These are phyloP conservation scores for Aureobasidium namibiae DNA, from an alignment of 2,329 filamentous ascomycete species.

Conservation along the genomic window DNA sequence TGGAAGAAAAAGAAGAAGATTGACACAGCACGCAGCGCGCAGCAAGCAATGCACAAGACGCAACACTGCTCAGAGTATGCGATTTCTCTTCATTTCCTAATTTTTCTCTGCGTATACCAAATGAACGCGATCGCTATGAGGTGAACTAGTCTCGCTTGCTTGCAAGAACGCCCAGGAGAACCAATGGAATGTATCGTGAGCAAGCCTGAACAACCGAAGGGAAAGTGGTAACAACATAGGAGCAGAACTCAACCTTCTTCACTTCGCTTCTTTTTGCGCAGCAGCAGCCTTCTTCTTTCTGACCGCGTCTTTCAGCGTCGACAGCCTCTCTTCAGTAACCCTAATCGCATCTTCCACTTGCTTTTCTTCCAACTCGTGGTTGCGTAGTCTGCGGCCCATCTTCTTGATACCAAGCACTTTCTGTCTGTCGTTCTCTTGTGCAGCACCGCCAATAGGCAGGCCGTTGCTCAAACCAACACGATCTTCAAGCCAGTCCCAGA, in stretches of 20 bases:
- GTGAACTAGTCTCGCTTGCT: not conserved
- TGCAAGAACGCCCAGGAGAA: not conserved
- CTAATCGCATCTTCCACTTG: conserved; percentile 72
- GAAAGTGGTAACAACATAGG: not conserved
- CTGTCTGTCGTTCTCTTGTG: conserved; percentile 20
- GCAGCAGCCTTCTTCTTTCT: conserved; percentile 42
- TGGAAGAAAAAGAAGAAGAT: not conserved
- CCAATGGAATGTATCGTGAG: not conserved
- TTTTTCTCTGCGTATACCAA: not conserved
- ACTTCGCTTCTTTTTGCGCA: not conserved
- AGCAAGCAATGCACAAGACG: not conserved
- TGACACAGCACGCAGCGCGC: not conserved
- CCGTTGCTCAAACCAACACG: conserved; percentile 62
- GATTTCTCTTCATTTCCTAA: not conserved
- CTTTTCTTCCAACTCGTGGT: conserved; percentile 48
- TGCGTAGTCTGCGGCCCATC: conserved; percentile 20
- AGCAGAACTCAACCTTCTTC: not conserved
- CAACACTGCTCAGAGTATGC: not conserved
- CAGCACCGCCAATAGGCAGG: conserved; percentile 18
- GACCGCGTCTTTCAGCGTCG: conserved; percentile 65
- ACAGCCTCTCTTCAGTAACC: conserved; percentile 78
- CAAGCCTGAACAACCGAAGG: not conserved
- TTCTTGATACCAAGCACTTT: conserved; percentile 20
- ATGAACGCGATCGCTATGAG: not conserved
- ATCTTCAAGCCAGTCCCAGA: conserved; percentile 93